phyloP scores from a whole-genome alignment of 2,329 filamentous ascomycete species.

The Leptographium wingfieldii region DNA sequence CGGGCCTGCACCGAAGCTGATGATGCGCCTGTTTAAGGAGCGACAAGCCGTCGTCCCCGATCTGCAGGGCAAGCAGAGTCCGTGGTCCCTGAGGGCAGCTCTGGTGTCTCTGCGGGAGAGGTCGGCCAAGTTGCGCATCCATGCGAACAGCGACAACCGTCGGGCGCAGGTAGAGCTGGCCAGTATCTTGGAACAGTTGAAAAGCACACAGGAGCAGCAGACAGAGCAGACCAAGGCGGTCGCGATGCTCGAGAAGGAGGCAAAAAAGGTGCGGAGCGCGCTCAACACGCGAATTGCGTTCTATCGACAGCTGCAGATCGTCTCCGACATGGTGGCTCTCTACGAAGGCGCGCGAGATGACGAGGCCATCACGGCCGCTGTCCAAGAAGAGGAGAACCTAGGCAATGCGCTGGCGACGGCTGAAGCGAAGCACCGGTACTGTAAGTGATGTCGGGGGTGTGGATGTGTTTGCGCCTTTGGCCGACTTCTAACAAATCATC shows the following conservation, averaged over 20 bases:
- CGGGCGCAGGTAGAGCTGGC: slow-evolving; percentile 50
- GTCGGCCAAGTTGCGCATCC: slow-evolving; percentile 41
- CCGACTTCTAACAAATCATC: not conserved
- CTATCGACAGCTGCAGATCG: slow-evolving; percentile 76
- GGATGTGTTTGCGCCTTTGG: not conserved
- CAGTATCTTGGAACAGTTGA: slow-evolving; percentile 52
- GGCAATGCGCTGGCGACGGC: slow-evolving; percentile 46
- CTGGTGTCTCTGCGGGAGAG: slow-evolving; percentile 58
- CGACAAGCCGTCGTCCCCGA: slow-evolving; percentile 36
- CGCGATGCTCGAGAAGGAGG: slow-evolving; percentile 48
- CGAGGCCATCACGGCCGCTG: slow-evolving; percentile 27
- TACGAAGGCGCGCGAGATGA: slow-evolving; percentile 54
- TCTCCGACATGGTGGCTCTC: slow-evolving; percentile 78
- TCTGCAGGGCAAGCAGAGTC: slow-evolving; percentile 17
- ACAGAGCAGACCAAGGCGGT: slow-evolving; percentile 37
- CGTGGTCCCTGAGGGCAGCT: slow-evolving; percentile 57
- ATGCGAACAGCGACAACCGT: slow-evolving; percentile 37
- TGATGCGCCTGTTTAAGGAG: slow-evolving; percentile 36
- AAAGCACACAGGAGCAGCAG: slow-evolving; percentile 41
- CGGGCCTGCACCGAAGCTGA: slow-evolving; percentile 57
- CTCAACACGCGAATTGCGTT: slow-evolving; percentile 85
- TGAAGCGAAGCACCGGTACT: slow-evolving; percentile 65
- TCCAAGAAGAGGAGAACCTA: slow-evolving; percentile 36
- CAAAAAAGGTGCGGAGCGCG: slow-evolving; percentile 60
- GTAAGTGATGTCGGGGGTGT: slow-evolving; percentile 24